Percentiles rank a stretch among this genome's conserved stretches.
Evolutionary conservation across 2,329 filamentous ascomycete genomes (phyloP).

Genomic region (Epichloe gansuensis): DNA sequence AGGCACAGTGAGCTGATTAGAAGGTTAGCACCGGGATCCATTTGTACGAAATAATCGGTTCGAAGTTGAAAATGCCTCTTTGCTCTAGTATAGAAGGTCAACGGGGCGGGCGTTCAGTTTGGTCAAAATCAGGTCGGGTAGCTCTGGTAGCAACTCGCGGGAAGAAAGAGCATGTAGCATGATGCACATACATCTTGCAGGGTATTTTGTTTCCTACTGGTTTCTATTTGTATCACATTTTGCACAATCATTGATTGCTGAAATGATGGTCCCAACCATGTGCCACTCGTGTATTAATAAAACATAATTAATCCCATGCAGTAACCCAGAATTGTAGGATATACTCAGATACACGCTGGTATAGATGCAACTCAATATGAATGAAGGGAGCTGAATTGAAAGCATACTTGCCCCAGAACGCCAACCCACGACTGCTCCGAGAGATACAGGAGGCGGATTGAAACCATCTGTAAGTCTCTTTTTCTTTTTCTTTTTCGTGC

Average conservation of each 20-base stretch:
- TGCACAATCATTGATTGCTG: not conserved
- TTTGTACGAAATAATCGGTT: not conserved
- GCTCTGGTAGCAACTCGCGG: not conserved
- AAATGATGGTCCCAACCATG: not conserved
- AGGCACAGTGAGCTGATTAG: not conserved
- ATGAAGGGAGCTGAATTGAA: not conserved
- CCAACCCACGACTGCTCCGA: not conserved
- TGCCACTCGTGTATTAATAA: not conserved
- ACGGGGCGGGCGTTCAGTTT: not conserved
- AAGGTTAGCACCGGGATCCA: not conserved
- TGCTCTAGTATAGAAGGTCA: too few species aligned
- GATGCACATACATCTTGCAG: not conserved
- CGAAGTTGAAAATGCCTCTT: not conserved
- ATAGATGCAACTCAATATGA: constrained; percentile 2
- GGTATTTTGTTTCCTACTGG: not conserved
- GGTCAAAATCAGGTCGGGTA: not conserved
- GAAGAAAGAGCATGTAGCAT: not conserved
- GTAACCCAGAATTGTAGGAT: constrained; percentile 7
- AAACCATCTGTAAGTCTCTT: not conserved
- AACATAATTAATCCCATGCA: constrained; percentile 3
- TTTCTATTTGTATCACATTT: not conserved
- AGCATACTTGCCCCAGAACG: not conserved
- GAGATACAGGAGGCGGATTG: not conserved
- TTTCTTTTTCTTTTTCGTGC: not conserved
- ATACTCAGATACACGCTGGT: constrained; percentile 1